phyloP scores from a whole-genome alignment of 495 filamentous ascomycete genomes.

The Echria macrotheca region DNA sequence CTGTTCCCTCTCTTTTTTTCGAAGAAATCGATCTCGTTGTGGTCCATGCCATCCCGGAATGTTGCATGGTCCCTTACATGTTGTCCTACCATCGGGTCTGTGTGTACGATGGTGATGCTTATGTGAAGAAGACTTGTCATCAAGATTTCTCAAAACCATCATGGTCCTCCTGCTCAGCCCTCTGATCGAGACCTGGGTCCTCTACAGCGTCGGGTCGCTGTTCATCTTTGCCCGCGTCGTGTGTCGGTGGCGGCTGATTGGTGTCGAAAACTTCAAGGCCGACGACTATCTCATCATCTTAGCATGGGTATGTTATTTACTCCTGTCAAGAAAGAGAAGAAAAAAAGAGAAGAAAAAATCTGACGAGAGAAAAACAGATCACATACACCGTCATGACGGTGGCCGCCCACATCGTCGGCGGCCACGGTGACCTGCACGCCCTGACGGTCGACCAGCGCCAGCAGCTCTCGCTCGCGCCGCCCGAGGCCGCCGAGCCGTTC shows the following conservation, averaged over 20 bases:
- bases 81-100: no score
- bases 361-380: neutral
- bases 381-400: slow-evolving; percentile 9
- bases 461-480: neutral
- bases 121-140: no score
- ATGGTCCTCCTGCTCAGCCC: slow-evolving; percentile 6
- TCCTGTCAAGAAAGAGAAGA: neutral
- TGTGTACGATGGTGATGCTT: no score
- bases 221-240: slow-evolving; percentile 7
- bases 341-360: neutral
- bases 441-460: neutral
- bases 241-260: slow-evolving; percentile 8
- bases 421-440: slow-evolving; percentile 5
- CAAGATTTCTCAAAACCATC: no score
- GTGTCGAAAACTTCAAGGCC: slow-evolving; percentile 3
- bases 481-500: neutral
- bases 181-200: slow-evolving; percentile 10
- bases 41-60: no score
- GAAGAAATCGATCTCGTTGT: no score
- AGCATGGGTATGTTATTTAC: slow-evolving; percentile 2
- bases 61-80: no score
- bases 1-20: no score
- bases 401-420: slow-evolving; percentile 8
- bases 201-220: slow-evolving; percentile 5
- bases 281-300: slow-evolving; percentile 9